Percentiles rank a stretch among this genome's conserved stretches.
phyloP scores from a whole-genome alignment of 352 stramenopile species.

The Phytophthora hybrid region DNA sequence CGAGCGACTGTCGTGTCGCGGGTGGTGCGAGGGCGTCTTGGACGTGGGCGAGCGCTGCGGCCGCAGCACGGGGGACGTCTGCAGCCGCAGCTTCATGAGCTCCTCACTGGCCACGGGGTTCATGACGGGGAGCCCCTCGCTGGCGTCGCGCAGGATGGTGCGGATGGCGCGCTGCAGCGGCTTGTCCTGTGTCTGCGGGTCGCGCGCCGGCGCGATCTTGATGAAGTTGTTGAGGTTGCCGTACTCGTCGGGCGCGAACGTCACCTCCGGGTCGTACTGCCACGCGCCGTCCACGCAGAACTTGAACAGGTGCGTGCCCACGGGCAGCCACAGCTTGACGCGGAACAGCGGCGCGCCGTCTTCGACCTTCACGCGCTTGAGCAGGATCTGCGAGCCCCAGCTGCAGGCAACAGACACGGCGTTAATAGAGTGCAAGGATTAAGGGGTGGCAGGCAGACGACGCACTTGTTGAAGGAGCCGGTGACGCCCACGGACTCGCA shows the following conservation, averaged over 20 bases:
- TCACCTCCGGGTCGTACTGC: slow-evolving; percentile 87
- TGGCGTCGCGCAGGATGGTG: slow-evolving; percentile 75
- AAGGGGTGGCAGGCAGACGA: not conserved
- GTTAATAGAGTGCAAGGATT: not conserved
- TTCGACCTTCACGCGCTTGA: slow-evolving; percentile 45
- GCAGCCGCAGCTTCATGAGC: slow-evolving; percentile 65
- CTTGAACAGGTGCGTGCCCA: slow-evolving; percentile 82
- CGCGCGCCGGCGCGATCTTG: slow-evolving; percentile 47
- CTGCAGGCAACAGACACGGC: slow-evolving; percentile 32
- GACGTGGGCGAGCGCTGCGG: slow-evolving; percentile 37
- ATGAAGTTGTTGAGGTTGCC: slow-evolving; percentile 92
- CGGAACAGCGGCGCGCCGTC: slow-evolving; percentile 33
- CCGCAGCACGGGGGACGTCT: slow-evolving; percentile 52
- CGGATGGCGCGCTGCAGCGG: slow-evolving; percentile 60
- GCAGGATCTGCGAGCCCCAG: slow-evolving; percentile 81
- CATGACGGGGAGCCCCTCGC: slow-evolving; percentile 69
- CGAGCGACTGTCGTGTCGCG: slow-evolving; percentile 33
- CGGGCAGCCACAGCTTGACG: slow-evolving; percentile 67
- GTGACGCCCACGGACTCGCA: slow-evolving; percentile 73
- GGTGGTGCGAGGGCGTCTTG: slow-evolving; percentile 11
- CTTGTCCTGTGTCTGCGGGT: slow-evolving; percentile 53
- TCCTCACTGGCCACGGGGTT: slow-evolving; percentile 74
- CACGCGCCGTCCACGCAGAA: slow-evolving; percentile 82
- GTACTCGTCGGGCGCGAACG: slow-evolving; percentile 84
- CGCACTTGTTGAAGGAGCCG: slow-evolving; percentile 86